Conservation (phyloP, 805 yeast species). For the Saturnispora galanensis region DNA sequence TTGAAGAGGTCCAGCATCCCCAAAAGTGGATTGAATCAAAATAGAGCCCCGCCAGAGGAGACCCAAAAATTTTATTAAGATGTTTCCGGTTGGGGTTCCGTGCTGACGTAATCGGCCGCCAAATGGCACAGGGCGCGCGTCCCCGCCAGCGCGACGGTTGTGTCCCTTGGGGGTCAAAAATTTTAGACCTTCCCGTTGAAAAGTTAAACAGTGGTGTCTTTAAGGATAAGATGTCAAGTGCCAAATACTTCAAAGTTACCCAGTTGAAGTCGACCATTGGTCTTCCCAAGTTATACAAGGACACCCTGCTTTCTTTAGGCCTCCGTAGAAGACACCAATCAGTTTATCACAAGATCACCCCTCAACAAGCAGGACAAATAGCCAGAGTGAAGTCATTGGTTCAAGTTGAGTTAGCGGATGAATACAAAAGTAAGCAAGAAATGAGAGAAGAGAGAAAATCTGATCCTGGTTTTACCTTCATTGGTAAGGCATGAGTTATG, state of each 20-base stretch:
- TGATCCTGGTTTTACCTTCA: slow-evolving; percentile 47
- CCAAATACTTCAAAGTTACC: slow-evolving; percentile 51
- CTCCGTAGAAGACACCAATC: slow-evolving; percentile 63
- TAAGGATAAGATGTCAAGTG: slow-evolving; percentile 1
- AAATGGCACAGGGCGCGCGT: too few relatives aligned
- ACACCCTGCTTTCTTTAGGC: slow-evolving; percentile 64
- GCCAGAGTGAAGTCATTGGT: slow-evolving; percentile 80
- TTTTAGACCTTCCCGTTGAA: too few relatives aligned
- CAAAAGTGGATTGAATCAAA: not conserved
- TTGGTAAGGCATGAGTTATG: not conserved
- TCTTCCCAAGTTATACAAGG: slow-evolving; percentile 56
- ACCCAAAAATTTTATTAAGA: too few relatives aligned
- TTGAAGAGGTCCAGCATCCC: slow-evolving; percentile 23
- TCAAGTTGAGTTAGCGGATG: slow-evolving; percentile 62
- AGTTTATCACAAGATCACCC: slow-evolving; percentile 62
- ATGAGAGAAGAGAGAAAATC: slow-evolving; percentile 47
- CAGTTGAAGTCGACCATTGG: slow-evolving; percentile 81
- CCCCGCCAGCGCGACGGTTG: too few relatives aligned
- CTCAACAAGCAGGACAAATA: slow-evolving; percentile 78
- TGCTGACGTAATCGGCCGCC: too few relatives aligned
- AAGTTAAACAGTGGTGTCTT: too few relatives aligned
- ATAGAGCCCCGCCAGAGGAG: too few relatives aligned
- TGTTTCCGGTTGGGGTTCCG: too few relatives aligned
- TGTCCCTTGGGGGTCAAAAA: too few relatives aligned
- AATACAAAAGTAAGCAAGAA: slow-evolving; percentile 39